Percentiles rank a stretch among this genome's conserved stretches.
phyloP scores from a whole-genome alignment of 2,329 filamentous ascomycete species.

The Fusarium compactum region DNA sequence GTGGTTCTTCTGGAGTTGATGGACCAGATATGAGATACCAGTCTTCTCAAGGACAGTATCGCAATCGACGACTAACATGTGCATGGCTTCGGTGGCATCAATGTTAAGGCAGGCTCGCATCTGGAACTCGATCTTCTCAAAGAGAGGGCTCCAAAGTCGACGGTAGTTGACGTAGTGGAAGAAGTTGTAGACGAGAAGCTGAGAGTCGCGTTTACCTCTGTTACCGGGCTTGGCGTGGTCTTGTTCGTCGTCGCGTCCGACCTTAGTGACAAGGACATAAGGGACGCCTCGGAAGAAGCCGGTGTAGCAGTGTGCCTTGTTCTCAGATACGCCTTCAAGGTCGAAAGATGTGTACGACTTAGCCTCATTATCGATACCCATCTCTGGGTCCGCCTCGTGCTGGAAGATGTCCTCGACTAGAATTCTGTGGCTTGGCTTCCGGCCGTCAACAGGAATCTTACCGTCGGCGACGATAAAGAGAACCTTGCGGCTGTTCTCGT shows the following conservation, averaged over 20 bases:
- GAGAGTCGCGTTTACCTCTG: background rate
- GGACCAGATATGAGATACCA: background rate
- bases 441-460: too few species aligned
- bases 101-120: background rate
- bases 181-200: background rate
- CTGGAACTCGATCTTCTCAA: background rate
- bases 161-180: background rate
- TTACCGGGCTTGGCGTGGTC: background rate
- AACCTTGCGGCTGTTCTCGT: too few species aligned
- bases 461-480: too few species aligned
- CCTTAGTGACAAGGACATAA: background rate
- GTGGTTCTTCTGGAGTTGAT: background rate
- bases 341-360: background rate
- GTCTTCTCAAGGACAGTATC: background rate
- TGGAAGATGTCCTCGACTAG: too few species aligned
- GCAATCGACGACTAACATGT: background rate
- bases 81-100: background rate
- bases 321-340: background rate
- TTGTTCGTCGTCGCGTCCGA: background rate
- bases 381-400: too few species aligned
- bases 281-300: background rate
- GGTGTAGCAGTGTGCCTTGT: background rate
- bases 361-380: too few species aligned
- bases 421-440: too few species aligned
- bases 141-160: background rate